Evolutionary conservation across 2,329 filamentous ascomycete species (phyloP).

Genomic region (Pseudogymnoascus sp.): DNA sequence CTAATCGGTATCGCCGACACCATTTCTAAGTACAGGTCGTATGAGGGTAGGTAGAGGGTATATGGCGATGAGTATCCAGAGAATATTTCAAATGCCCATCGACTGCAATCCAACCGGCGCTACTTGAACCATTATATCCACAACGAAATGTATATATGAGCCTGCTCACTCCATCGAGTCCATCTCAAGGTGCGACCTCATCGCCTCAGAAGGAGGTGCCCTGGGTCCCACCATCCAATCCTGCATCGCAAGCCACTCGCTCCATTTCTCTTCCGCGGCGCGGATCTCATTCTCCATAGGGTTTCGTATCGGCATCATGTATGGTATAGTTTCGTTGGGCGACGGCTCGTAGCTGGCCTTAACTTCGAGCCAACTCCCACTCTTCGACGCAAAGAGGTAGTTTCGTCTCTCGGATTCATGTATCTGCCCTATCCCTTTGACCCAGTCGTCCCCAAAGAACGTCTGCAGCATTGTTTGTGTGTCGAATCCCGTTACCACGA

Average conservation of each 20-base stretch:
- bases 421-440: constrained; percentile 67
- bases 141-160: neutral
- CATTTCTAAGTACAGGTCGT: neutral
- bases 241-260: constrained; percentile 92
- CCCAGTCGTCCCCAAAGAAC: constrained; percentile 95
- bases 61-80: neutral
- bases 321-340: constrained; percentile 76
- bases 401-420: constrained; percentile 88
- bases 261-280: constrained; percentile 78
- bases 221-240: constrained; percentile 96
- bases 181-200: neutral
- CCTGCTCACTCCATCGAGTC: constrained; percentile 2
- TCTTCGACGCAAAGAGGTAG: constrained; percentile 92
- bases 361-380: constrained; percentile 78
- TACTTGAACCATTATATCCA: neutral
- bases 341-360: constrained; percentile 87
- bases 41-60: constrained; percentile 2
- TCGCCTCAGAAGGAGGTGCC: constrained; percentile 40
- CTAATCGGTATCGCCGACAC: neutral
- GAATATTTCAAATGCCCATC: neutral
- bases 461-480: constrained; percentile 78
- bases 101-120: neutral
- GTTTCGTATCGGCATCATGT: constrained; percentile 72
- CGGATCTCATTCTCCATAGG: constrained; percentile 74
- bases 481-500: constrained; percentile 89